Evolutionary conservation across 2,329 filamentous ascomycete species (phyloP), one percentile per base, ranked within the genome.

Genomic region (Tympanopsis confertula): DNA sequence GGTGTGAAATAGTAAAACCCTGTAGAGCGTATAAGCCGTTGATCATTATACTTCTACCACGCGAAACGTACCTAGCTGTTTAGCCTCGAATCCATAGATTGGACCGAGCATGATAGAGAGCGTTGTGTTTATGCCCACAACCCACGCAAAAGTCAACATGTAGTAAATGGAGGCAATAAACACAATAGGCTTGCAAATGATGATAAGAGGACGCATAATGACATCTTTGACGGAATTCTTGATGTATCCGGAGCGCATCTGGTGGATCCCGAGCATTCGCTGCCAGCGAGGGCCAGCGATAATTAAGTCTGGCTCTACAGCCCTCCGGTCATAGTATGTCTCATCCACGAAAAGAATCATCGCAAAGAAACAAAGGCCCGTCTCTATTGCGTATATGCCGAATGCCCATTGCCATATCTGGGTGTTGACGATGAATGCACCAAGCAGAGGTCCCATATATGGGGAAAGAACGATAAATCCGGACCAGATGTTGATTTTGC

Each of bases 1-100:
- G 69, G 69, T 0, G 70, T 68, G 49, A 78, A 75, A 53, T 78
- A 76, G 47, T 77, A 72, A 43, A 61, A 65, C 1, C 65, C 57
- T 49, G 45, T 37, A 4, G 35, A 42, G 35, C 7, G 33, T 38
- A 29, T 19, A 35, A 19, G 35, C 36, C 17, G 14, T 5, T 20
- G 12, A 3, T 14, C 14, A 10, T 12, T 17, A 13, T 17, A 5
- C 19, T 26, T 13, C 13, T 30, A 13, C 13, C 4, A 3, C 4
- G 20, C 13, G 24, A 1, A 29, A 42, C 51, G 51, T 64, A 46
- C 67, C 71, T 35, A 74, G 66, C 37, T 66, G 58, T 35, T 61
- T 61, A 0, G 62, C 58, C 0, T 61, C 64, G 47, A 74, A 71
- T 10, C 60, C 57, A 46, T 74, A 73, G 3, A 69, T 50, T 0